Base-by-base conservation (phyloP, 805 yeast genomes). In the Candida multigemmis region DNA sequence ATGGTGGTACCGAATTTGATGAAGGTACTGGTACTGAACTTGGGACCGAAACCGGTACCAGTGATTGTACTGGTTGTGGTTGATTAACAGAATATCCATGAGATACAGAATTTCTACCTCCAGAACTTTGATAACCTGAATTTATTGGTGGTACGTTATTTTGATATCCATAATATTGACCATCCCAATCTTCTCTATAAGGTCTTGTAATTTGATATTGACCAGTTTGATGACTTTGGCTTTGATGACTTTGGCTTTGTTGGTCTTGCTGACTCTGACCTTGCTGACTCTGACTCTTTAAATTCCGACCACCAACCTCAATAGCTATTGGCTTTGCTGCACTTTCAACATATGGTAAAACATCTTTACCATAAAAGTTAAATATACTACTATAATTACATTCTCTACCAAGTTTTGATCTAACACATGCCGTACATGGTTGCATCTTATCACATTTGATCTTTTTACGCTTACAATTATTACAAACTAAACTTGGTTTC, bases 401-500 rank as follows among this genome's bases (percentile, higher is more conserved):
- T 7, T 21, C 27, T 24, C 41, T 43, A 8, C 24, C 46, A 10
- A 48, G 48, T 17, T 45, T 45, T 14, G 44, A 33, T 33, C 44
- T 51, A 14, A 39, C 21, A 35, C 65, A 57, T 10, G 41, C 46
- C 5, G 38, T 41, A 23, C 64, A 50, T 1, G 71, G 70, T 13
- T 47, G 46, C 7, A 41, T 38, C 33, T 53, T 56, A 27, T 56
- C 60, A 38, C 64, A 56, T 17, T 42, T 48, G 33, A 54, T 44
- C 36, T 56, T 56, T 27, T 50, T 44, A 28, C 42, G 38, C 27
- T 52, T 50, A 35, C 64, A 56, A 32, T 47, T 47, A 21, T 40
- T 40, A 33, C 64, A 56, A 6, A 56, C 69, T 4, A 65, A 44
- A 6, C 55, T 44, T 32, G 54, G 43, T 14, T 69, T 48, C 27